Percentiles rank a stretch among this genome's conserved stretches.
Conservation (phyloP, 2,329 filamentous ascomycete genomes). For the Plenodomus tracheiphilus region DNA sequence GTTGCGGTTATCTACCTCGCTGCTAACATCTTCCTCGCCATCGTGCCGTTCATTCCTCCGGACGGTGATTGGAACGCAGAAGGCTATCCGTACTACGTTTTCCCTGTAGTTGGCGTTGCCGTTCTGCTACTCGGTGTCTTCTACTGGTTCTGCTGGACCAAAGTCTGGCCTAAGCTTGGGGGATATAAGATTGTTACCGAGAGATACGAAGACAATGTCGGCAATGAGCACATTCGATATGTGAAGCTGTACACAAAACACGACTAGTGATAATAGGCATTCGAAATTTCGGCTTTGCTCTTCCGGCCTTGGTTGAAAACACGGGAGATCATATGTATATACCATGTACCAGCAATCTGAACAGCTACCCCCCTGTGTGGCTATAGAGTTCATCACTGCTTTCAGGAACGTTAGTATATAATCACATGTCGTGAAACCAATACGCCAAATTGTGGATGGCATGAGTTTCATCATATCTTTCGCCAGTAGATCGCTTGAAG, state of each 20-base stretch:
- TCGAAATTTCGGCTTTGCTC: too few relatives aligned
- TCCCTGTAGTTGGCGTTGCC: conserved; percentile 48
- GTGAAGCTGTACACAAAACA: conserved; percentile 38
- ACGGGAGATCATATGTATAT: too few relatives aligned
- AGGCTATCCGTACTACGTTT: conserved; percentile 51
- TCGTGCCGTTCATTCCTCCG: conserved; percentile 49
- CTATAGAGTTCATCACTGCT: too few relatives aligned
- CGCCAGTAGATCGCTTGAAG: too few relatives aligned
- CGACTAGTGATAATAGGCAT: too few relatives aligned
- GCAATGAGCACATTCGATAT: conserved; percentile 38
- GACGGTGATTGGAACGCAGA: conserved; percentile 47
- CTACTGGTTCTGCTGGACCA: conserved; percentile 39
- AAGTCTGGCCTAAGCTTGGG: conserved; percentile 27
- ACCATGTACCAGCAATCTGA: too few relatives aligned
- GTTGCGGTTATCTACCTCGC: conserved; percentile 45
- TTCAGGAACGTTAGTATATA: too few relatives aligned
- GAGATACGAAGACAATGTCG: conserved; percentile 31
- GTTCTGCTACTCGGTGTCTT: conserved; percentile 44
- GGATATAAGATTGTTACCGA: conserved; percentile 38
- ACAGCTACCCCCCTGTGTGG: too few relatives aligned
- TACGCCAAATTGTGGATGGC: too few relatives aligned
- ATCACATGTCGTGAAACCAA: too few relatives aligned
- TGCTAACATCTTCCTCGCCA: conserved; percentile 47
- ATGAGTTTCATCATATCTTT: too few relatives aligned
- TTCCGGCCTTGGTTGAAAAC: too few relatives aligned